These are phyloP conservation scores for Mimosa bimucronata DNA, from an alignment of 306 rosid species.

Conservation along the genomic window DNA sequence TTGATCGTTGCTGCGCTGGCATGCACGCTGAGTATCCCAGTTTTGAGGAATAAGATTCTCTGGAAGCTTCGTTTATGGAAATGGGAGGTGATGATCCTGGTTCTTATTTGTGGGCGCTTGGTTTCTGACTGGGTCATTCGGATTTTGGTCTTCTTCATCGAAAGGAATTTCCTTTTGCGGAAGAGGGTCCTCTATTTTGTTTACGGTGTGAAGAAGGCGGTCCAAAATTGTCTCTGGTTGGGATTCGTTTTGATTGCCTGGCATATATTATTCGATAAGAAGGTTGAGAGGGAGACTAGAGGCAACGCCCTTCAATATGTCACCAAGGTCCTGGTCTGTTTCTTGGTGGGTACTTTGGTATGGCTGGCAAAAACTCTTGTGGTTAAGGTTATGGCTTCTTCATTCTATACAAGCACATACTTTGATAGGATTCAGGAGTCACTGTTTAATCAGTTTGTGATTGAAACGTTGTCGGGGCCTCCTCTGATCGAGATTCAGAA, in stretches of 20 bases:
- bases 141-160: slow-evolving; percentile 53
- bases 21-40: slow-evolving; percentile 47
- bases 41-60: slow-evolving; percentile 40
- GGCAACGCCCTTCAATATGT: slow-evolving; percentile 39
- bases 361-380: slow-evolving; percentile 68
- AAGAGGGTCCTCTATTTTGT: slow-evolving; percentile 70
- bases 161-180: slow-evolving; percentile 61
- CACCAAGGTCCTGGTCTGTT: slow-evolving; percentile 56
- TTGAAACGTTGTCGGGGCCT: slow-evolving; percentile 78
- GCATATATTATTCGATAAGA: slow-evolving; percentile 68
- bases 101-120: slow-evolving; percentile 66
- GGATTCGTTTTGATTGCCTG: slow-evolving; percentile 64
- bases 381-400: slow-evolving; percentile 63
- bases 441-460: slow-evolving; percentile 63
- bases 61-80: slow-evolving; percentile 65
- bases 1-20: slow-evolving; percentile 46
- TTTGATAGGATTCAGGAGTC: slow-evolving; percentile 76
- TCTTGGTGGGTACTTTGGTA: slow-evolving; percentile 53
- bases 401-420: slow-evolving; percentile 65
- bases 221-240: slow-evolving; percentile 70
- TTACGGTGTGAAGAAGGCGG: slow-evolving; percentile 64
- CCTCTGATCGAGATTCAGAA: slow-evolving; percentile 62
- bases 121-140: slow-evolving; percentile 70
- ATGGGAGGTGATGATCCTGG: slow-evolving; percentile 67
- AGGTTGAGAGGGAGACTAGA: slow-evolving; percentile 64